phyloP scores from a whole-genome alignment of 805 yeast genomes.

The Zygoascus ofunaensis region DNA sequence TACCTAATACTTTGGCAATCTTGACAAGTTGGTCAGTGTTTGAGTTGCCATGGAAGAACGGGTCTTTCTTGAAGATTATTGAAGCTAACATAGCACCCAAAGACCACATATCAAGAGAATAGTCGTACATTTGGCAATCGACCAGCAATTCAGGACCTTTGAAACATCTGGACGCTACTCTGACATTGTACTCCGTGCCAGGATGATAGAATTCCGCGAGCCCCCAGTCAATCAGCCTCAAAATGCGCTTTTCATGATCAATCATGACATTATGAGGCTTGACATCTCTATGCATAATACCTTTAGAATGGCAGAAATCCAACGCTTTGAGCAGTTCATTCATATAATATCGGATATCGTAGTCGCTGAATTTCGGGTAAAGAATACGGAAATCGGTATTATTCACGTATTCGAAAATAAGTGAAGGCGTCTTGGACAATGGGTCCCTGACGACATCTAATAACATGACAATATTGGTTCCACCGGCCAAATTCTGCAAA shows the following conservation, averaged over 20 bases:
- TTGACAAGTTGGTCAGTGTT: slow-evolving; percentile 87
- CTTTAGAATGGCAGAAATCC: slow-evolving; percentile 88
- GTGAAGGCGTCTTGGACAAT: slow-evolving; percentile 70
- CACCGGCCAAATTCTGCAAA: slow-evolving; percentile 73
- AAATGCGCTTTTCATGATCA: slow-evolving; percentile 58
- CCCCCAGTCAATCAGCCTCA: slow-evolving; percentile 92
- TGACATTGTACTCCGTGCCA: slow-evolving; percentile 79
- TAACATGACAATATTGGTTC: slow-evolving; percentile 70
- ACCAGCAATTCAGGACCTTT: slow-evolving; percentile 90
- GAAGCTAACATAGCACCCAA: slow-evolving; percentile 91
- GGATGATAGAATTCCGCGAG: slow-evolving; percentile 89
- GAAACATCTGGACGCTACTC: slow-evolving; percentile 88
- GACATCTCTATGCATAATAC: slow-evolving; percentile 92
- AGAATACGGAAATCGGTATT: slow-evolving; percentile 75
- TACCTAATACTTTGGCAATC: slow-evolving; percentile 79
- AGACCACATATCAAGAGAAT: slow-evolving; percentile 88
- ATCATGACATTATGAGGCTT: slow-evolving; percentile 96
- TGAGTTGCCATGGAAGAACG: slow-evolving; percentile 85
- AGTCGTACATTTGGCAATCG: slow-evolving; percentile 80
- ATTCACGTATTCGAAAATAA: slow-evolving; percentile 75
- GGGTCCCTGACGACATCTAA: slow-evolving; percentile 78
- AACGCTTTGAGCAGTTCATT: slow-evolving; percentile 70
- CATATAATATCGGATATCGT: slow-evolving; percentile 76
- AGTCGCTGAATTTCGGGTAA: slow-evolving; percentile 66
- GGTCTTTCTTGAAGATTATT: slow-evolving; percentile 81